Evolutionary conservation across 306 rosid species (phyloP).

Genomic region (Cucumis melo): DNA sequence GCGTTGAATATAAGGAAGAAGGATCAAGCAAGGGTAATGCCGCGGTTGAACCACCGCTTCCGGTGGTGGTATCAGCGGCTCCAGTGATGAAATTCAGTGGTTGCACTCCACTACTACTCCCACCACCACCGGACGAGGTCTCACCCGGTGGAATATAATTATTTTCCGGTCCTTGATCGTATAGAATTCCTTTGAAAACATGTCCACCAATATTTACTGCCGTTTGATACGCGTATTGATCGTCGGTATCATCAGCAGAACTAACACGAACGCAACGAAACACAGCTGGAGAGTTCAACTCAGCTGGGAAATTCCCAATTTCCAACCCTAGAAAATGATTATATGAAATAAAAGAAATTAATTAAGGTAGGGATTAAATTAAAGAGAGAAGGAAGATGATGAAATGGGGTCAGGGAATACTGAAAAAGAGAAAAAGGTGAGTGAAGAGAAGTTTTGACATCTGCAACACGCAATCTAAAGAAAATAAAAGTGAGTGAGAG

Average conservation of each 20-base stretch:
- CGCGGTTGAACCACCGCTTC: constrained; percentile 10
- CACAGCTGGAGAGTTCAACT: constrained; percentile 51
- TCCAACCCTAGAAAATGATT: constrained; percentile 37
- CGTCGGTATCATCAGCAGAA: constrained; percentile 55
- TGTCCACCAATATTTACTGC: constrained; percentile 94
- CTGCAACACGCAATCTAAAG: constrained; percentile 5
- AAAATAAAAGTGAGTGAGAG: neutral
- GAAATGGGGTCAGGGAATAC: neutral
- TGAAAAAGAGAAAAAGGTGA: neutral
- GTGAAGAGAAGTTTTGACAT: neutral
- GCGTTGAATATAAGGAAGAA: constrained; percentile 46
- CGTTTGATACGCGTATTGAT: constrained; percentile 78
- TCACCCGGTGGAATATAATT: constrained; percentile 28
- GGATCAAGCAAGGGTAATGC: constrained; percentile 36
- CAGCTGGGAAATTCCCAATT: constrained; percentile 52
- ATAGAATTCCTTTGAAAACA: constrained; percentile 71
- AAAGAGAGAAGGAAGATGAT: neutral
- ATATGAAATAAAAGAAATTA: too few relatives aligned
- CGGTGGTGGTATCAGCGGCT: neutral
- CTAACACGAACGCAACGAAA: constrained; percentile 75
- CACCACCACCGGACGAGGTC: constrained; percentile 38
- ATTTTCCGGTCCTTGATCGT: constrained; percentile 61
- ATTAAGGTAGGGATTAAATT: neutral
- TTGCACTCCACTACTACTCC: constrained; percentile 21
- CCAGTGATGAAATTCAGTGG: constrained; percentile 45